Percentiles rank a stretch among this genome's conserved stretches.
These are phyloP conservation scores for Xylariaceae sp. DNA, from an alignment of 2,329 filamentous ascomycete species.

Conservation along the genomic window DNA sequence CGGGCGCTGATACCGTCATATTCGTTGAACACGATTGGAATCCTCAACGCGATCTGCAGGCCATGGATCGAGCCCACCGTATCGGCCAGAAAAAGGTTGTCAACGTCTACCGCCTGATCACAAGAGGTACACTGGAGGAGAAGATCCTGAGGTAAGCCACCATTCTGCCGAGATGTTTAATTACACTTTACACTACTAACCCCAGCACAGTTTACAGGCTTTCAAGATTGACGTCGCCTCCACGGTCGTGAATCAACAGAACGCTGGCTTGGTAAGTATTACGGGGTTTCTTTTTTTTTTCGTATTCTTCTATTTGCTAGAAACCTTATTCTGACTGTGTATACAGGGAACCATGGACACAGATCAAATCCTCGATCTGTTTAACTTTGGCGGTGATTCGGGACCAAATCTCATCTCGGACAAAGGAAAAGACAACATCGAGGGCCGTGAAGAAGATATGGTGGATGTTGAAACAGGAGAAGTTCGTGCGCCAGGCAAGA, in stretches of 20 bases:
- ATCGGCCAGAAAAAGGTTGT: constrained; percentile 99
- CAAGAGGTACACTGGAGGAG: constrained; percentile 90
- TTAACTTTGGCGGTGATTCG: constrained; percentile 80
- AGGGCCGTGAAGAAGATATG: constrained; percentile 73
- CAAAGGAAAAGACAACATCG: constrained; percentile 52
- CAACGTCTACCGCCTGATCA: constrained; percentile 96
- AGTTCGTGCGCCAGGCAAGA: constrained; percentile 90
- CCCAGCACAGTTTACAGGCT: constrained; percentile 65
- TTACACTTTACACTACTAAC: constrained; percentile 12
- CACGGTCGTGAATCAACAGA: constrained; percentile 98
- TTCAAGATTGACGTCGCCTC: constrained; percentile 99
- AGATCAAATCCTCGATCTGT: constrained; percentile 93
- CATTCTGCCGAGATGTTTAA: not conserved
- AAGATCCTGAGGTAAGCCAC: constrained; percentile 71
- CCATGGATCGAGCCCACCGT: constrained; percentile 96
- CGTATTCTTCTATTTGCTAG: not conserved
- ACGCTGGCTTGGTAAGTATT: constrained; percentile 63
- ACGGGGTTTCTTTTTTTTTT: not conserved
- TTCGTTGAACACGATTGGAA: constrained; percentile 99
- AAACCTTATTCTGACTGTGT: constrained; percentile 14
- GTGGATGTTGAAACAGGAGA: constrained; percentile 90
- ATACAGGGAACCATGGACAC: constrained; percentile 77
- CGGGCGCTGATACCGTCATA: constrained; percentile 95
- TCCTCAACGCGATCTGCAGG: constrained; percentile 95
- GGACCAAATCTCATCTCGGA: constrained; percentile 61